Evolutionary conservation across 768 basidiomycete genomes (phyloP).

Genomic region (Rhizopogon vulgaris): DNA sequence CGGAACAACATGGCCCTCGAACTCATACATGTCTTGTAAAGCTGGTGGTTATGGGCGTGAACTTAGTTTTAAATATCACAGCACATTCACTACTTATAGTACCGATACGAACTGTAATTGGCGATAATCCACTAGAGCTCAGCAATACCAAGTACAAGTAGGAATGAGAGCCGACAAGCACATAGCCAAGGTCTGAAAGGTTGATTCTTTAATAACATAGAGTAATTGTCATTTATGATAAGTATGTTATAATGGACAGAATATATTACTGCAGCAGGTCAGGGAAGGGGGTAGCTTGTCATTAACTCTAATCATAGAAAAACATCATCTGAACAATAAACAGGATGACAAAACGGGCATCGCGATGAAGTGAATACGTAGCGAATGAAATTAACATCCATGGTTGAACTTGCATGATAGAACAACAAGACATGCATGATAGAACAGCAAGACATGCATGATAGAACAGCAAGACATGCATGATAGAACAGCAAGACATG

Average conservation of each 20-base stretch:
- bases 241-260: slow-evolving; percentile 15
- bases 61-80: not conserved
- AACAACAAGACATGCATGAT: not conserved
- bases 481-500: not conserved
- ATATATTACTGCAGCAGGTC: slow-evolving; percentile 13
- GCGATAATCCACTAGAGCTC: not conserved
- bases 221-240: not conserved
- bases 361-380: not conserved
- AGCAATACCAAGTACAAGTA: too few species aligned
- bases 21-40: not conserved
- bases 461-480: too few species aligned
- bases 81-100: not conserved
- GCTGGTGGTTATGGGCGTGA: not conserved
- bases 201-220: not conserved
- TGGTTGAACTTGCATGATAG: not conserved
- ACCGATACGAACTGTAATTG: too few species aligned
- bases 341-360: not conserved
- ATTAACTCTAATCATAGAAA: not conserved
- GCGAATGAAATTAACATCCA: not conserved
- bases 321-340: not conserved
- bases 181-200: not conserved
- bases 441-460: too few species aligned
- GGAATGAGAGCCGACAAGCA: too few species aligned
- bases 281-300: not conserved
- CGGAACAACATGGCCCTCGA: too few species aligned